Percentiles rank a stretch among this genome's conserved stretches.
Evolutionary conservation across 163 green algal species (phyloP).

Genomic region (Scenedesmus sp.): DNA sequence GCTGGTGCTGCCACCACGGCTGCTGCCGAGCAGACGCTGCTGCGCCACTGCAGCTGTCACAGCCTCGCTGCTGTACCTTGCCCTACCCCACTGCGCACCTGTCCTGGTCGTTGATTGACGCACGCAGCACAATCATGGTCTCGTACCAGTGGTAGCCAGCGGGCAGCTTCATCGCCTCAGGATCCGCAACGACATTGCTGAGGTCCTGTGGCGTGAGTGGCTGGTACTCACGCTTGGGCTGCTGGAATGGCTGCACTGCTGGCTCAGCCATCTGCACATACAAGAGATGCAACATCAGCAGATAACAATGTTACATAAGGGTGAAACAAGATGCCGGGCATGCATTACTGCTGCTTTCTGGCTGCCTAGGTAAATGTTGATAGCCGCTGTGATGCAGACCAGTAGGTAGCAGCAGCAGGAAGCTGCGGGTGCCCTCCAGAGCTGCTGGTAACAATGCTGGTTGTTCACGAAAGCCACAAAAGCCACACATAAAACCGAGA

Average conservation of each 20-base stretch:
- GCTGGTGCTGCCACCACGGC: not conserved
- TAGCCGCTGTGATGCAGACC: not conserved
- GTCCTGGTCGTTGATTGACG: constrained; percentile 85
- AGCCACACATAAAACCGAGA: too few relatives aligned
- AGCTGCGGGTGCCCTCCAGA: not conserved
- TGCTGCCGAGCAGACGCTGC: not conserved
- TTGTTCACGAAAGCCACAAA: not conserved
- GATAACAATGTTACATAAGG: too few relatives aligned
- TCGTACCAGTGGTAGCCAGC: constrained; percentile 85
- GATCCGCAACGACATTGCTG: constrained; percentile 4
- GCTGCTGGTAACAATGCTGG: not conserved
- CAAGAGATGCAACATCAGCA: not conserved
- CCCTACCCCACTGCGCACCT: constrained; percentile 61
- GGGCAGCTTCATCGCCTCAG: constrained; percentile 63
- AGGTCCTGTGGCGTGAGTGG: constrained; percentile 46
- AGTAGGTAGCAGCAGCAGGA: not conserved
- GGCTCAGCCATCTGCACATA: not conserved
- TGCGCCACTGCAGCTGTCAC: not conserved
- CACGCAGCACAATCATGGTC: constrained; percentile 93
- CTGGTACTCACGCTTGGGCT: constrained; percentile 20
- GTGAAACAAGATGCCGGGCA: too few relatives aligned
- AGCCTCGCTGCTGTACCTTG: not conserved
- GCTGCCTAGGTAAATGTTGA: not conserved
- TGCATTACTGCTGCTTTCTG: not conserved
- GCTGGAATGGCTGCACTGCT: constrained; percentile 21